phyloP scores from a whole-genome alignment of 257 asterid species.

The Gardenia jasminoides region DNA sequence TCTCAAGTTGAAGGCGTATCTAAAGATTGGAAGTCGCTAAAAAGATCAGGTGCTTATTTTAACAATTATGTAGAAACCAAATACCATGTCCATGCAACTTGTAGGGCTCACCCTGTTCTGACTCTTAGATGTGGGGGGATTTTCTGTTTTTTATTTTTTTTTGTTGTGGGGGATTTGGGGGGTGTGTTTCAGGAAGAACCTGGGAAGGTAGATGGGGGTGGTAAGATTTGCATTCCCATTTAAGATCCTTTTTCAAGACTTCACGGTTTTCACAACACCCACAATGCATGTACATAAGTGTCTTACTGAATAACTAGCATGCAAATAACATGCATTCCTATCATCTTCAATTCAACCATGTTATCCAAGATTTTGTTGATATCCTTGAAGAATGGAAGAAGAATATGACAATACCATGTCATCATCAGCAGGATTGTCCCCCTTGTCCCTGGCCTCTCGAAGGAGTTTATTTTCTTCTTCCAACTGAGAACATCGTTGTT shows the following conservation, averaged over 20 bases:
- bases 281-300: background rate
- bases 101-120: background rate
- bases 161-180: background rate
- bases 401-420: constrained; percentile 55
- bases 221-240: background rate
- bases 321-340: background rate
- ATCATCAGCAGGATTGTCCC: constrained; percentile 74
- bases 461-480: constrained; percentile 88
- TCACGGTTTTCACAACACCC: background rate
- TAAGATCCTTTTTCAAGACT: background rate
- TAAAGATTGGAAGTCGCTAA: constrained; percentile 2
- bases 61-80: background rate
- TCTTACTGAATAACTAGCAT: too few species aligned
- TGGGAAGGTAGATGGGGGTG: background rate
- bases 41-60: background rate
- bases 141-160: too few species aligned
- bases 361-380: background rate
- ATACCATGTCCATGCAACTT: constrained; percentile 39
- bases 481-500: constrained; percentile 73
- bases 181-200: background rate
- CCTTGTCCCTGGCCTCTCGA: constrained; percentile 76
- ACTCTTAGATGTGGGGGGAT: background rate
- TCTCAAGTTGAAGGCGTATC: constrained; percentile 89
- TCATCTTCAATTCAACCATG: background rate
- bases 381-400: constrained; percentile 1